Percentiles rank a stretch among this genome's conserved stretches.
phyloP scores from a whole-genome alignment of 371 early-diverging fungal genomes.

The Mucor circinelloides region DNA sequence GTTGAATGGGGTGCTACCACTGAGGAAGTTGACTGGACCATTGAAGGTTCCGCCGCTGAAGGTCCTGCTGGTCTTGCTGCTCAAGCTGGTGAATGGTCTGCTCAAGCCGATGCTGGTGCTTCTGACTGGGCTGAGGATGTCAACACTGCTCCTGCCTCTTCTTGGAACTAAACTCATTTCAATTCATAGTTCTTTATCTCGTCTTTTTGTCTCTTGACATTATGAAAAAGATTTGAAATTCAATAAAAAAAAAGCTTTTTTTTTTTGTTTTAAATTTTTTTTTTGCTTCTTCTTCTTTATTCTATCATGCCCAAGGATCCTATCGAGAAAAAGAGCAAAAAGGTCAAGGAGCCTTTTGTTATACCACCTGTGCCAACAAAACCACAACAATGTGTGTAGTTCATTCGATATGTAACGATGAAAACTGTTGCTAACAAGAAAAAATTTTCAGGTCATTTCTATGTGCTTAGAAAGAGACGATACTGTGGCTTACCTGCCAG shows the following conservation, averaged over 20 bases:
- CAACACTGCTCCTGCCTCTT: constrained; percentile 19
- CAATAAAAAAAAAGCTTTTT: constrained; percentile 5
- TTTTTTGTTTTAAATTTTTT: constrained; percentile 10
- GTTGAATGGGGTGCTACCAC: constrained; percentile 35
- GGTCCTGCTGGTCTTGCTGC: constrained; percentile 37
- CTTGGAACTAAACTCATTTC: neutral
- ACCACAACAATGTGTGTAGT: constrained; percentile 46
- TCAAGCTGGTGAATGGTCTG: constrained; percentile 50
- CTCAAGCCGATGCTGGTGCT: constrained; percentile 25
- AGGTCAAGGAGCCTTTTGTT: constrained; percentile 12
- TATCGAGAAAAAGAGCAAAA: constrained; percentile 12
- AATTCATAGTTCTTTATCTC: neutral
- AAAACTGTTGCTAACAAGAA: neutral
- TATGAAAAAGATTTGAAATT: neutral
- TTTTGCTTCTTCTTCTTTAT: neutral
- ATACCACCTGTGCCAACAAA: constrained; percentile 49
- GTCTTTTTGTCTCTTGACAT: neutral
- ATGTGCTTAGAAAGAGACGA: constrained; percentile 50
- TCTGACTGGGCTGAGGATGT: constrained; percentile 40
- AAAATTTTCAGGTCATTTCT: constrained; percentile 41
- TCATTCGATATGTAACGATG: neutral
- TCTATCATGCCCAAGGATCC: constrained; percentile 20
- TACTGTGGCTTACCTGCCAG: constrained; percentile 72
- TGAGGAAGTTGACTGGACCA: constrained; percentile 50
- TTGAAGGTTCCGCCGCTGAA: constrained; percentile 38